Evolutionary conservation across 768 basidiomycete genomes (phyloP), one percentile per base, ranked within the genome.

Genomic region (Phaffia tasmanica): DNA sequence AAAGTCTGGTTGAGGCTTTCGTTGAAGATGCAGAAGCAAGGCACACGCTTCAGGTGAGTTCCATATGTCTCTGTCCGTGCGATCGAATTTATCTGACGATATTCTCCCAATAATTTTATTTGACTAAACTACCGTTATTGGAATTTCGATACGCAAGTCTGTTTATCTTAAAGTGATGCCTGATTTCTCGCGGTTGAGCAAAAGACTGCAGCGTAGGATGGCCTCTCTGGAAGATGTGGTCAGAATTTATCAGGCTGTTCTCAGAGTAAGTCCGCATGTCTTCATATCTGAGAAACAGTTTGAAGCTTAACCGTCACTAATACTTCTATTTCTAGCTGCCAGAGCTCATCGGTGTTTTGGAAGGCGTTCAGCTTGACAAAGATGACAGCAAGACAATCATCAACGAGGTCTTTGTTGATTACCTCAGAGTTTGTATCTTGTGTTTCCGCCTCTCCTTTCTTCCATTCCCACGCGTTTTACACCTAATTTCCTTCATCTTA

Each of bases 181-280:
- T 0, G 95, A 99, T 74, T 83, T 99, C 75, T 87, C 86, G 70
- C 84, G 95, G 2, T 81, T 99, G 25, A 85, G 86, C 73, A 98
- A 98, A 75, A 83, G 88, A 21, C 93, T 99, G 77, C 86, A 89
- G 75, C 87, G 86, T 70, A 81, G 84, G 0, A 81, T 83, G 5
- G 92, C 92, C 0, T 84, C 84, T 0, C 81, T 99, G 6, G 92
- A 98, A 72, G 93, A 99, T 72, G 91, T 98, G 8, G 91, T 98
- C 14, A 84, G 94, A 1, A 86, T 94, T 0, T 97, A 97, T 74
- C 94, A 99, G 75, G 91, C 93, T 0, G 84, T 92, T 1, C 76
- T 87, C 29, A 88, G 88, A 79, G 90, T 90, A 64, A 57, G 74
- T 64, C 30, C 46, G 25, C 23, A 30, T 46, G 46, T 32, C 64